These are phyloP conservation scores for Irpex sp. DNA, from an alignment of 1,284 basidiomycete genomes.

Conservation along the genomic window DNA sequence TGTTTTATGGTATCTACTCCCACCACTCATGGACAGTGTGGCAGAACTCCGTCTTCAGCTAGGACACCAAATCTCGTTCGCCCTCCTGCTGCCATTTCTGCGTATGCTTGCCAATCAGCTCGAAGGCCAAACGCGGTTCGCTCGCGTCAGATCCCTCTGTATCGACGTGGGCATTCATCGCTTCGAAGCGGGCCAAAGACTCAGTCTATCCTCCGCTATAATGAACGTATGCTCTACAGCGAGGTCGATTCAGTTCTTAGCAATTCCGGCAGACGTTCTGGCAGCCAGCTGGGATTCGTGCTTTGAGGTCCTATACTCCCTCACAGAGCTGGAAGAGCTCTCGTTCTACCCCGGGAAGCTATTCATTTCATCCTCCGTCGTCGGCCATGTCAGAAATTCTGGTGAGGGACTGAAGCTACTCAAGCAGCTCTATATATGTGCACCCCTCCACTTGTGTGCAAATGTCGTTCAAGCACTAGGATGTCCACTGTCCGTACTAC, in stretches of 20 bases:
- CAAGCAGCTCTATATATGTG: not conserved
- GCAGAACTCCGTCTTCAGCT: not conserved
- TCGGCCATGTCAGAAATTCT: not conserved
- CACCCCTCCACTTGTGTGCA: not conserved
- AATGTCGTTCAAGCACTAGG: not conserved
- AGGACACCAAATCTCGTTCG: not conserved
- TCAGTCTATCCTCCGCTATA: conserved; percentile 2
- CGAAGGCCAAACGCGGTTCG: not conserved
- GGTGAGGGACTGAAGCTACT: not conserved
- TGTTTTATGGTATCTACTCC: not conserved
- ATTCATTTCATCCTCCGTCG: not conserved
- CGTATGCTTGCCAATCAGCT: not conserved
- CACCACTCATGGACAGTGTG: not conserved
- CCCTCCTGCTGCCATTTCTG: not conserved
- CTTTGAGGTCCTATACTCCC: not conserved
- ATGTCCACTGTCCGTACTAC: not conserved
- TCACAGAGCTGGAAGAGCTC: conserved; percentile 2
- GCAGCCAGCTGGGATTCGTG: not conserved
- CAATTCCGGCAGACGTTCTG: conserved; percentile 3
- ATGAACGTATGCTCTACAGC: not conserved
- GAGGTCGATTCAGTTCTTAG: not conserved
- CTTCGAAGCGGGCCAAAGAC: conserved; percentile 3
- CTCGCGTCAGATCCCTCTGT: not conserved
- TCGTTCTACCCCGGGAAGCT: not conserved
- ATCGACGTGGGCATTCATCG: not conserved